These are phyloP conservation scores for Fagus crenata DNA, from an alignment of 306 rosid genomes.

Conservation along the genomic window DNA sequence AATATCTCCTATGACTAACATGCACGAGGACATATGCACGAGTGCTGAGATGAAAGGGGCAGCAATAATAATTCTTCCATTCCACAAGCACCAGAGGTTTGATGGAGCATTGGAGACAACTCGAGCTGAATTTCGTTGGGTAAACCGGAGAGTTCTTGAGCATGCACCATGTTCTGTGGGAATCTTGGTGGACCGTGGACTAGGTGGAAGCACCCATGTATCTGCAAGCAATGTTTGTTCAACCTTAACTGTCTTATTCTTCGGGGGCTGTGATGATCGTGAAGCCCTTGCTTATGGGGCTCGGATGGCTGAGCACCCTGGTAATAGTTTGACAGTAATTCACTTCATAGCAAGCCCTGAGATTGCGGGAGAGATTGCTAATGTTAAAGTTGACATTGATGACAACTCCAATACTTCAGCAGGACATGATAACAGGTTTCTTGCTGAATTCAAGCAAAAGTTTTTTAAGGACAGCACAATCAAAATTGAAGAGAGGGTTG, in stretches of 20 bases:
- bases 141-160: constrained; percentile 51
- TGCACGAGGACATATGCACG: constrained; percentile 58
- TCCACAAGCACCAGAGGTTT: constrained; percentile 58
- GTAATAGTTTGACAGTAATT: constrained; percentile 44
- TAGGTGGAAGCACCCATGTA: constrained; percentile 62
- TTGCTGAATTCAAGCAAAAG: constrained; percentile 37
- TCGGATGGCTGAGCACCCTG: constrained; percentile 73
- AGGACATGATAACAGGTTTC: constrained; percentile 20
- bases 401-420: neutral
- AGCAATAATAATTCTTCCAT: constrained; percentile 61
- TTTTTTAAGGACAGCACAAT: constrained; percentile 26
- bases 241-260: constrained; percentile 43
- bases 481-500: constrained; percentile 40
- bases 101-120: constrained; percentile 58
- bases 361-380: constrained; percentile 25
- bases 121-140: constrained; percentile 42
- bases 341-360: constrained; percentile 31
- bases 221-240: constrained; percentile 54
- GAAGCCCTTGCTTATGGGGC: constrained; percentile 68
- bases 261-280: constrained; percentile 60
- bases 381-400: constrained; percentile 27
- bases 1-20: constrained; percentile 44
- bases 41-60: constrained; percentile 51
- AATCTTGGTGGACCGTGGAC: constrained; percentile 67
- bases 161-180: constrained; percentile 69